A percentile compares a stretch with the other conserved stretches of the same genome.
These are phyloP conservation scores for Beauveria sp. DNA, from an alignment of 2,329 filamentous ascomycete species.

Conservation along the genomic window DNA sequence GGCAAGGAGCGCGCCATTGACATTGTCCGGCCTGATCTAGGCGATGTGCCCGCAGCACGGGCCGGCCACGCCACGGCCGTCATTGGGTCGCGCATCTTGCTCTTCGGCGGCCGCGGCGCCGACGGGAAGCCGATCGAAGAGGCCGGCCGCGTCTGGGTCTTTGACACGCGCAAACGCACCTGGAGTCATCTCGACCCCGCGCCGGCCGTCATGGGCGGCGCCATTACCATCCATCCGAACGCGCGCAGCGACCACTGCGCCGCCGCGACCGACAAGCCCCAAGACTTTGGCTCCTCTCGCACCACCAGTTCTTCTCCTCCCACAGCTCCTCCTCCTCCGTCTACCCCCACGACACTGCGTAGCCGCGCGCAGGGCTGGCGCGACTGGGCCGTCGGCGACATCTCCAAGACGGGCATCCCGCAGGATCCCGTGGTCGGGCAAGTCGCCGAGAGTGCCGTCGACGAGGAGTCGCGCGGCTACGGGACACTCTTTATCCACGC, in stretches of 20 bases:
- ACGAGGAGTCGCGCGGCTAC: constrained; percentile 54
- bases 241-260: constrained; percentile 66
- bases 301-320: not conserved
- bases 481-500: constrained; percentile 71
- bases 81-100: constrained; percentile 63
- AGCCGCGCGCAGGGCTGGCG: constrained; percentile 38
- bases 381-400: constrained; percentile 49
- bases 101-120: constrained; percentile 69
- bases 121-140: constrained; percentile 69
- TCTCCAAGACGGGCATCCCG: constrained; percentile 44
- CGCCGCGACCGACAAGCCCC: constrained; percentile 49
- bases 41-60: constrained; percentile 54
- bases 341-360: not conserved
- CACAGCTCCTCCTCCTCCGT: not conserved
- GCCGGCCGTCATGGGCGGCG: constrained; percentile 33
- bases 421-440: constrained; percentile 49
- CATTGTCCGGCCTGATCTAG: constrained; percentile 21
- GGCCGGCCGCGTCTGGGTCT: constrained; percentile 66
- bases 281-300: constrained; percentile 32
- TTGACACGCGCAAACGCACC: constrained; percentile 52
- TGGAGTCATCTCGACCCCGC: constrained; percentile 61
- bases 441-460: constrained; percentile 49
- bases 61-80: constrained; percentile 66
- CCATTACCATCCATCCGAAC: constrained; percentile 41
- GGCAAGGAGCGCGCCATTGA: constrained; percentile 29